Percentiles rank a stretch among this genome's conserved stretches.
These are phyloP conservation scores for Poronia punctata DNA, from an alignment of 495 filamentous ascomycete species.

Conservation along the genomic window DNA sequence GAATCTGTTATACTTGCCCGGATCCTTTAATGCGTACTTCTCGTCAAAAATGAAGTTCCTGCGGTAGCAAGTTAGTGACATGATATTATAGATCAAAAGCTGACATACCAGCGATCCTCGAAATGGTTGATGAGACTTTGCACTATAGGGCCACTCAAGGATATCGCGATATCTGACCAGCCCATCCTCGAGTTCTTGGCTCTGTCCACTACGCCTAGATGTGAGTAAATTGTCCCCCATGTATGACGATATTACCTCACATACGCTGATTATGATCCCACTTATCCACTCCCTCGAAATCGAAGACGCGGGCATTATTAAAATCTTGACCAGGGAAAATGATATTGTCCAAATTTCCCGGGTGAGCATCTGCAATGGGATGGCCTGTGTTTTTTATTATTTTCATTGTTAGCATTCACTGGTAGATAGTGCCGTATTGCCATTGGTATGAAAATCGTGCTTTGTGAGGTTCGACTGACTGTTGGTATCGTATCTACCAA, in stretches of 20 bases:
- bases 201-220: constrained; percentile 50
- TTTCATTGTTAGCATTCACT: background rate
- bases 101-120: constrained; percentile 63
- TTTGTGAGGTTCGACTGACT: constrained; percentile 21
- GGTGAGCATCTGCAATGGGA: constrained; percentile 79
- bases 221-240: constrained; percentile 10
- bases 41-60: constrained; percentile 79
- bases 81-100: background rate
- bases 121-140: constrained; percentile 76
- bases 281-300: constrained; percentile 78
- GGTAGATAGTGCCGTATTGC: background rate
- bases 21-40: constrained; percentile 67
- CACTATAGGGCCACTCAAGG: constrained; percentile 70
- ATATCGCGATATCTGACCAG: constrained; percentile 85
- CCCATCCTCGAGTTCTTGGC: constrained; percentile 81
- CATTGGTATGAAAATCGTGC: background rate
- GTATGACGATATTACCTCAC: constrained; percentile 18
- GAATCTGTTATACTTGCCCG: constrained; percentile 55
- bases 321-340: constrained; percentile 91
- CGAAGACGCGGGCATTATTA: constrained; percentile 82
- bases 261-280: constrained; percentile 75
- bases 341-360: constrained; percentile 61
- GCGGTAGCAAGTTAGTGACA: constrained; percentile 4
- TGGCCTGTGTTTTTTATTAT: constrained; percentile 48
- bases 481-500: constrained; percentile 57